Evolutionary conservation across 2,329 filamentous ascomycete species (phyloP).

Genomic region (Hymenoscyphus scutula): DNA sequence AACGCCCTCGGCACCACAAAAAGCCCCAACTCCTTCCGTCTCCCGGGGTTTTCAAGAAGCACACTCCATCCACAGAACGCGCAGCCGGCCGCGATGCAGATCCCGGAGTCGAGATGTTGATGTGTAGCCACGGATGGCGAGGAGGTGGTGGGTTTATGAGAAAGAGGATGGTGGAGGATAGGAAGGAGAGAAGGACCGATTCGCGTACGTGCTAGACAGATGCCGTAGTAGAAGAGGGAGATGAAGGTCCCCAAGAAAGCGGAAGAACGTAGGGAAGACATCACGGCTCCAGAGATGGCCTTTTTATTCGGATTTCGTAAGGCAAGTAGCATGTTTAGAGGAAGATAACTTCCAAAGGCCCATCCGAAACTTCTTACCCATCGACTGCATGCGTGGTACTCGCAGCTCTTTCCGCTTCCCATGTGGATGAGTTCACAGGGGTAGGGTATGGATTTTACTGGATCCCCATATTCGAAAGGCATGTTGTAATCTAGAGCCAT

Average conservation of each 20-base stretch:
- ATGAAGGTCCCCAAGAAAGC: constrained; percentile 78
- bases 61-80: constrained; percentile 79
- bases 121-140: constrained; percentile 41
- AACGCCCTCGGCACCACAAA: constrained; percentile 77
- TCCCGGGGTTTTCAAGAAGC: constrained; percentile 62
- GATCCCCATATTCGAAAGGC: constrained; percentile 72
- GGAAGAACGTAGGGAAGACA: constrained; percentile 67
- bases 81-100: constrained; percentile 72
- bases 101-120: constrained; percentile 56
- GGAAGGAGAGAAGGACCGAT: constrained; percentile 65
- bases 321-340: constrained; percentile 66
- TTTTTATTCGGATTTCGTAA: constrained; percentile 43
- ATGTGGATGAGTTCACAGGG: constrained; percentile 85
- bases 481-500: constrained; percentile 72
- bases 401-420: constrained; percentile 70
- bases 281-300: constrained; percentile 42
- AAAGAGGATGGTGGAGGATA: no score
- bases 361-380: constrained; percentile 70
- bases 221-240: constrained; percentile 77
- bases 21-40: constrained; percentile 72
- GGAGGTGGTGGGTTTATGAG: constrained; percentile 42
- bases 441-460: constrained; percentile 65
- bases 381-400: constrained; percentile 67
- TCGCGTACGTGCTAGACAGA: constrained; percentile 73
- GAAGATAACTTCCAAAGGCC: constrained; percentile 74